phyloP scores from a whole-genome alignment of 805 yeast genomes.

The Nakazawaea holstii region DNA sequence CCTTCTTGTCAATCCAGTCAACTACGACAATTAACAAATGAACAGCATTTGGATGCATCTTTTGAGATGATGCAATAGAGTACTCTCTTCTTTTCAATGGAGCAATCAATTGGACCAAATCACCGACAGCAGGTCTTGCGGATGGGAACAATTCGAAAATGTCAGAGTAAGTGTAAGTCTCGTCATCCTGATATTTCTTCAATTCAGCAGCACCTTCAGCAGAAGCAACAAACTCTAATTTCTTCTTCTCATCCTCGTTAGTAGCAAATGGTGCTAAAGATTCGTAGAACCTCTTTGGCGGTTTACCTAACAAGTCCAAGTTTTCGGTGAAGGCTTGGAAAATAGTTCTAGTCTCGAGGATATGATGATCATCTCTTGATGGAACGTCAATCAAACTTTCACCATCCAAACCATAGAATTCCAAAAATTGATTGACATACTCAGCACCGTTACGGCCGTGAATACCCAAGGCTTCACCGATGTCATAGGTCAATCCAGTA shows the following conservation, averaged over 20 bases:
- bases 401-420: conserved; percentile 65
- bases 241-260: conserved; percentile 59
- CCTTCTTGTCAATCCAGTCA: conserved; percentile 86
- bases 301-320: conserved; percentile 88
- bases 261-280: conserved; percentile 67
- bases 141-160: conserved; percentile 73
- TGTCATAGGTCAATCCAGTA: conserved; percentile 85
- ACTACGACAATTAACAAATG: conserved; percentile 92
- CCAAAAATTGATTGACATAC: conserved; percentile 64
- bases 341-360: conserved; percentile 72
- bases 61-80: conserved; percentile 95
- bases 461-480: conserved; percentile 95
- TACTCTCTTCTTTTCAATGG: conserved; percentile 96
- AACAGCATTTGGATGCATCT: conserved; percentile 83
- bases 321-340: conserved; percentile 77
- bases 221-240: conserved; percentile 59
- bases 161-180: conserved; percentile 76
- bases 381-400: conserved; percentile 67
- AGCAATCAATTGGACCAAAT: conserved; percentile 67
- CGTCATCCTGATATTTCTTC: conserved; percentile 80
- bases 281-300: conserved; percentile 93
- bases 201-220: conserved; percentile 81
- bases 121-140: conserved; percentile 71
- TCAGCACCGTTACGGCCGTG: conserved; percentile 79
- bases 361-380: conserved; percentile 52